A percentile compares a stretch with the other conserved stretches of the same genome.
Evolutionary conservation across 768 basidiomycete species (phyloP).

Genomic region (Boletales sp.): DNA sequence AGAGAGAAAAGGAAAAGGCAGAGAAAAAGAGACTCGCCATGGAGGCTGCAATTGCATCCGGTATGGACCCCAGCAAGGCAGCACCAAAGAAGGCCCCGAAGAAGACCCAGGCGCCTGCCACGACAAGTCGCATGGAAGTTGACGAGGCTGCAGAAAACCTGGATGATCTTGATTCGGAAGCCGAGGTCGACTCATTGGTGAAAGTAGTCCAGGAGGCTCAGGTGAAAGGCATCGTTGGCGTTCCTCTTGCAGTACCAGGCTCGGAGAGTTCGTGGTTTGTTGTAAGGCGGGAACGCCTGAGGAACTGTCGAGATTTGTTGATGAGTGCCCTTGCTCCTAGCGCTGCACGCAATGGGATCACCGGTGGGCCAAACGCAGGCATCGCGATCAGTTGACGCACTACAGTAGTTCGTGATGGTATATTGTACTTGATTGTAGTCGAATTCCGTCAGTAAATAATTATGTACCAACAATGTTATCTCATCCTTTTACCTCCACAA

Average conservation of each 20-base stretch:
- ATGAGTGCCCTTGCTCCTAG: slow-evolving; percentile 43
- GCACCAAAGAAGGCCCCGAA: slow-evolving; percentile 59
- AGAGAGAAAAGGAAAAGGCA: slow-evolving; percentile 73
- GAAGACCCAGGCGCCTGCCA: slow-evolving; percentile 54
- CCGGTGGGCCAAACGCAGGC: slow-evolving; percentile 13
- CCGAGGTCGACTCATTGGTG: slow-evolving; percentile 74
- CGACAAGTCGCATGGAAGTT: slow-evolving; percentile 48
- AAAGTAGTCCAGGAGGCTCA: slow-evolving; percentile 55
- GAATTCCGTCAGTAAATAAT: neutral
- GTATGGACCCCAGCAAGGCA: slow-evolving; percentile 45
- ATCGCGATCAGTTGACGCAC: slow-evolving; percentile 18
- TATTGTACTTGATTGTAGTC: neutral
- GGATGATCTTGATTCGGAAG: slow-evolving; percentile 81
- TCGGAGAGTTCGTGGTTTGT: slow-evolving; percentile 83
- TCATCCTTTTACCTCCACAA: neutral
- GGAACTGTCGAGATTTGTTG: slow-evolving; percentile 55
- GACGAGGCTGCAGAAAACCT: slow-evolving; percentile 67
- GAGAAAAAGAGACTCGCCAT: slow-evolving; percentile 76
- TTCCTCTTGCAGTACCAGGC: slow-evolving; percentile 68
- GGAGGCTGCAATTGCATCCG: slow-evolving; percentile 64
- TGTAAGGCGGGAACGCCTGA: slow-evolving; percentile 61
- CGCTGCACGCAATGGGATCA: slow-evolving; percentile 21
- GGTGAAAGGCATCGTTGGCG: slow-evolving; percentile 54
- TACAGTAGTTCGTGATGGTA: neutral
- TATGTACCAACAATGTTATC: neutral